Evolutionary conservation across 176 grass and related monocot species (phyloP), one percentile per base, ranked within the genome.

Genomic region (Metroxylon sagu): DNA sequence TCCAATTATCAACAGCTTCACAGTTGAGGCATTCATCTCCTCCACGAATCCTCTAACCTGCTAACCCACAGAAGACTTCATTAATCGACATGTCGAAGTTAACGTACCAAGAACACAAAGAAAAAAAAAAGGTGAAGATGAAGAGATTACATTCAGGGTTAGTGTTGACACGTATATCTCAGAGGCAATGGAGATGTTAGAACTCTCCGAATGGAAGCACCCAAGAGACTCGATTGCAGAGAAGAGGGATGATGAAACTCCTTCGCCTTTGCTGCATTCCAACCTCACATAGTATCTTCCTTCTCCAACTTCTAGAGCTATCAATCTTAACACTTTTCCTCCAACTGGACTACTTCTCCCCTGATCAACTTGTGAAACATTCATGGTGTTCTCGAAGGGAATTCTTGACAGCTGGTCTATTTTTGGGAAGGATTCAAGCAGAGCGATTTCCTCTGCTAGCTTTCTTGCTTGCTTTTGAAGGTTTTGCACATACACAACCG

Each of bases 131-230:
- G n/a, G 29, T 10, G 12, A 19, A 54, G 4, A 43, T 3, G 8
- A 43, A 0, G 65, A 25, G 4, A 14, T 76, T 75, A 96, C 92
- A 67, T 74, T 88, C 61, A 98, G 67, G 0, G 82, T 85, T 48
- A 91, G 69, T 18, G 78, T 77, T 49, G 70, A 63, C 66, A 78
- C 58, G 70, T 88, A 66, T 50, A 68, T 71, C 56, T 85, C 76
- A 5, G 64, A 5, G 19, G 48, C 58, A 21, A 80, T 61, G 62
- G 67, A 70, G 64, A 92, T 19, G 71, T 74, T 92, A 35, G 84
- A 98, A 66, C 72, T 84, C 75, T 88, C 87, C n/a, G 88, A 62
- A 0, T 26, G 48, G 66, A 97, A 85, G 75, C 79, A 73, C 18
- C 30, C 14, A n/a, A 98, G 76, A 2, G 87, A 88, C 62, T 88